Evolutionary conservation across 257 asterid genomes (phyloP).

Genomic region (Lavandula angustifolia): DNA sequence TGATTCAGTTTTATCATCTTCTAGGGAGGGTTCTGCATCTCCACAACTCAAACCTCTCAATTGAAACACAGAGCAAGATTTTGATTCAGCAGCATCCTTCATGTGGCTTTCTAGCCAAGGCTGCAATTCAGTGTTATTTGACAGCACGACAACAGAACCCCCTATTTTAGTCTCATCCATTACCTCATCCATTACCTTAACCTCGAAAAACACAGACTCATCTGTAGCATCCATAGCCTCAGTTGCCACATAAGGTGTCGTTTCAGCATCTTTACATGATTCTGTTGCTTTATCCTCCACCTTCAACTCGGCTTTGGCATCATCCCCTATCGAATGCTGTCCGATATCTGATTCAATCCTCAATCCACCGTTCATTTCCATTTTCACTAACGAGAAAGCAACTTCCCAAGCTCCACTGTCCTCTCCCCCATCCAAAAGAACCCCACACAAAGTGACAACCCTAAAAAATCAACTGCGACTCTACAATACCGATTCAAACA

Average conservation of each 20-base stretch:
- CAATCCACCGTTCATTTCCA: constrained; percentile 41
- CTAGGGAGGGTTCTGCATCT: constrained; percentile 29
- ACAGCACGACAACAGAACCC: constrained; percentile 27
- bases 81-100: constrained; percentile 47
- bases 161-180: constrained; percentile 32
- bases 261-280: constrained; percentile 27
- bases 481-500: constrained; percentile 31
- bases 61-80: constrained; percentile 24
- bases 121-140: constrained; percentile 37
- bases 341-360: constrained; percentile 40
- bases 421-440: constrained; percentile 44
- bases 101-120: constrained; percentile 27
- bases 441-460: constrained; percentile 24
- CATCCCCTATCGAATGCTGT: constrained; percentile 34
- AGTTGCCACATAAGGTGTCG: constrained; percentile 25
- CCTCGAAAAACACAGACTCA: constrained; percentile 22
- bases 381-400: constrained; percentile 34
- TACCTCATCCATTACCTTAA: constrained; percentile 26
- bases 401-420: constrained; percentile 40
- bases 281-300: constrained; percentile 39
- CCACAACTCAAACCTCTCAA: constrained; percentile 28
- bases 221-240: constrained; percentile 27
- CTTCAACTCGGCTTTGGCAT: constrained; percentile 38
- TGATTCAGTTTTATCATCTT: constrained; percentile 27
- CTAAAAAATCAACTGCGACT: constrained; percentile 19